A percentile compares a stretch with the other conserved stretches of the same genome.
phyloP scores from a whole-genome alignment of 805 yeast genomes.

The Candida saitoana region DNA sequence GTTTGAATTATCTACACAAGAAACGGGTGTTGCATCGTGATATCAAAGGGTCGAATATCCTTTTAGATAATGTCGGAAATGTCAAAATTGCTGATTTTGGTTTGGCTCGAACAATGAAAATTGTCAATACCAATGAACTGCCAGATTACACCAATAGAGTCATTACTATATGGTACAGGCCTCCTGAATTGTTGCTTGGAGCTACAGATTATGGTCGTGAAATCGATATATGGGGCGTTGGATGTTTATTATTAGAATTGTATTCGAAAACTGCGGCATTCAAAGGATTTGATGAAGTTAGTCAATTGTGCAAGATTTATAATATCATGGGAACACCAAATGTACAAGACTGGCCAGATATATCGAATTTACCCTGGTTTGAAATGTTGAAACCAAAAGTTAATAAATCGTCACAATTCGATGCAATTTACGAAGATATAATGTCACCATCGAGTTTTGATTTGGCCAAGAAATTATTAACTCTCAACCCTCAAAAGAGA shows the following conservation, averaged over 20 bases:
- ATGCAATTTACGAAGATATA: slow-evolving; percentile 29
- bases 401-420: slow-evolving; percentile 27
- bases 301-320: slow-evolving; percentile 74
- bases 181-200: slow-evolving; percentile 89
- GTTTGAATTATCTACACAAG: slow-evolving; percentile 64
- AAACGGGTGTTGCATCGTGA: slow-evolving; percentile 73
- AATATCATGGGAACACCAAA: slow-evolving; percentile 86
- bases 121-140: slow-evolving; percentile 44
- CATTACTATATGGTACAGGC: slow-evolving; percentile 95
- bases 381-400: slow-evolving; percentile 68
- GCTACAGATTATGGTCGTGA: slow-evolving; percentile 86
- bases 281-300: slow-evolving; percentile 85
- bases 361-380: slow-evolving; percentile 87
- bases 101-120: slow-evolving; percentile 70
- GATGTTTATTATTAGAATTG: slow-evolving; percentile 82
- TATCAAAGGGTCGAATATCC: slow-evolving; percentile 75
- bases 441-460: slow-evolving; percentile 56
- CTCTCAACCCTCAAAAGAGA: slow-evolving; percentile 66
- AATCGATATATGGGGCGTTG: slow-evolving; percentile 96
- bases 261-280: slow-evolving; percentile 73
- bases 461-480: slow-evolving; percentile 59
- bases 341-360: slow-evolving; percentile 67
- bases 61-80: slow-evolving; percentile 58
- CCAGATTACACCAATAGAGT: slow-evolving; percentile 93
- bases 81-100: slow-evolving; percentile 81